These are phyloP conservation scores for Candolleomyces efflorescens DNA, from an alignment of 768 basidiomycete species.

Conservation along the genomic window DNA sequence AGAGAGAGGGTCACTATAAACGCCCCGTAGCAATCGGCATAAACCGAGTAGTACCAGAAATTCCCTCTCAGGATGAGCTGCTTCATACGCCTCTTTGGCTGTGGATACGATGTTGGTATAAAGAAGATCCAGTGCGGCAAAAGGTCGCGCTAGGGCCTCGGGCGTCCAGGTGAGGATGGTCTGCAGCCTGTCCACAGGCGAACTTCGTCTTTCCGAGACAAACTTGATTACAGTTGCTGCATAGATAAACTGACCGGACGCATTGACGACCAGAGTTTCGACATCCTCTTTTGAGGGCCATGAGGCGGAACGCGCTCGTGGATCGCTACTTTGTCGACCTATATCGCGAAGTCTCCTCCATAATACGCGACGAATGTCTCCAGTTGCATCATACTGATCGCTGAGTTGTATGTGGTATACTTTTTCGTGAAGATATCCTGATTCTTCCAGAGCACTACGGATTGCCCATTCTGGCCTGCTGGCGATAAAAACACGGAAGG, in stretches of 20 bases:
- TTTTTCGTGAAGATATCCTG: background rate
- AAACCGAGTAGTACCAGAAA: background rate
- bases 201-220: conserved; percentile 10
- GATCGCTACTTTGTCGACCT: background rate
- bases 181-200: background rate
- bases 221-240: conserved; percentile 7
- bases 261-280: background rate
- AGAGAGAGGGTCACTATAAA: too few species aligned
- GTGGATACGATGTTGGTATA: conserved; percentile 1
- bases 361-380: background rate
- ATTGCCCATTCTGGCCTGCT: conserved; percentile 13
- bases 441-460: background rate
- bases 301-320: background rate
- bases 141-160: background rate
- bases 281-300: conserved; percentile 10
- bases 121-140: conserved; percentile 3
- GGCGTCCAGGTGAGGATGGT: background rate
- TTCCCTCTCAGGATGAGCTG: background rate
- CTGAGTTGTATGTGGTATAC: conserved; percentile 2
- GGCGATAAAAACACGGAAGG: conserved; percentile 11
- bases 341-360: conserved; percentile 1
- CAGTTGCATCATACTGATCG: background rate
- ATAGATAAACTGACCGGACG: background rate
- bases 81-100: background rate
- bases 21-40: background rate